These are phyloP conservation scores for Cadophora gregata DNA, from an alignment of 2,329 filamentous ascomycete genomes.

Conservation along the genomic window DNA sequence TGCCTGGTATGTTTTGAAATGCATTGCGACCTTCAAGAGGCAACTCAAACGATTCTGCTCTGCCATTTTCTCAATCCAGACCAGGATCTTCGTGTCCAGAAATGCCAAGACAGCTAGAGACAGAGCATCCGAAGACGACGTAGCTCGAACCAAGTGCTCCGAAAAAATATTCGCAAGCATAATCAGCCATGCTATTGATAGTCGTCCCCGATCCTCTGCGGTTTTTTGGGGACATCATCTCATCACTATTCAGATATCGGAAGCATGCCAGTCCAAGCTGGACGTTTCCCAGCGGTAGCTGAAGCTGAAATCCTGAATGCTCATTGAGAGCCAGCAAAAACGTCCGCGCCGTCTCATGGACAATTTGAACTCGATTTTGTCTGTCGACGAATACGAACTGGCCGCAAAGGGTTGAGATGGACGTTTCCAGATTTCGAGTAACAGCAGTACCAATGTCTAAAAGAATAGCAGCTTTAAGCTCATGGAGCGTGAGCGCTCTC, in stretches of 20 bases:
- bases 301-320: slow-evolving; percentile 36
- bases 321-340: slow-evolving; percentile 37
- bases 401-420: slow-evolving; percentile 42
- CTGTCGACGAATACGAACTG: slow-evolving; percentile 42
- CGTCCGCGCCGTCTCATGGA: slow-evolving; percentile 42
- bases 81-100: slow-evolving; percentile 40
- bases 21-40: slow-evolving; percentile 35
- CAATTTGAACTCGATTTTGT: slow-evolving; percentile 34
- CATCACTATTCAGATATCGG: slow-evolving; percentile 33
- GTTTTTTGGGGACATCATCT: slow-evolving; percentile 29
- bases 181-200: slow-evolving; percentile 35
- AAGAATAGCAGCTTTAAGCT: slow-evolving; percentile 42
- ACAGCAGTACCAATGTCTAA: slow-evolving; percentile 41
- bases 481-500: slow-evolving; percentile 36
- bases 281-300: slow-evolving; percentile 34
- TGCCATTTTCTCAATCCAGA: slow-evolving; percentile 44
- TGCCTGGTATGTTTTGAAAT: slow-evolving; percentile 39
- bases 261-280: slow-evolving; percentile 41
- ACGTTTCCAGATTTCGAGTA: slow-evolving; percentile 31
- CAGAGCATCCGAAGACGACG: slow-evolving; percentile 32
- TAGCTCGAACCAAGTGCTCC: slow-evolving; percentile 37
- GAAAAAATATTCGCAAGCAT: slow-evolving; percentile 42
- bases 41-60: slow-evolving; percentile 32
- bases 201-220: slow-evolving; percentile 10
- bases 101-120: slow-evolving; percentile 37